Evolutionary conservation across 306 rosid genomes (phyloP).

Genomic region (apple (Malus domestica)): DNA sequence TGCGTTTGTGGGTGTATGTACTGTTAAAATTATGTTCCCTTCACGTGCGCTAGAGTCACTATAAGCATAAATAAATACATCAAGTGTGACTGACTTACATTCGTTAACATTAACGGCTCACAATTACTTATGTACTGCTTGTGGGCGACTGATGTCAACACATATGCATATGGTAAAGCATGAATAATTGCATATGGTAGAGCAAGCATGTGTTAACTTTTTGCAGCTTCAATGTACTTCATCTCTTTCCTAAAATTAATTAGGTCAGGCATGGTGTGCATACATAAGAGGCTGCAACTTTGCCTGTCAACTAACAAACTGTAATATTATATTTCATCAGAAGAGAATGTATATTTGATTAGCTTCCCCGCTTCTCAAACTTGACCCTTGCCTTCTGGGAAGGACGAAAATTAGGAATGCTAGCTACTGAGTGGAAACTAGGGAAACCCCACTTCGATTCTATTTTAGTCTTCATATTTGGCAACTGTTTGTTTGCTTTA

Average conservation of each 20-base stretch:
- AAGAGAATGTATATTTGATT: neutral
- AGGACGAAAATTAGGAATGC: neutral
- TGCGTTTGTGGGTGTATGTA: conserved; percentile 10
- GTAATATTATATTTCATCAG: neutral
- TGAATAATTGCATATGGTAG: neutral
- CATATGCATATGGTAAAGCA: neutral
- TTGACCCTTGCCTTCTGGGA: neutral
- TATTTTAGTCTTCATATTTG: neutral
- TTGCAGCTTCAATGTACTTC: conserved; percentile 1
- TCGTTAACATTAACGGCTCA: neutral
- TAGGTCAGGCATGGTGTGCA: neutral
- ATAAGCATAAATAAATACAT: neutral
- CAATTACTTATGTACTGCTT: neutral
- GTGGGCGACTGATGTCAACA: neutral
- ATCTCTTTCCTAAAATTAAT: neutral
- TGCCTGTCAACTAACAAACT: neutral
- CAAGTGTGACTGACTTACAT: neutral
- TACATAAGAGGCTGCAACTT: neutral
- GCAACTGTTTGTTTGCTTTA: neutral
- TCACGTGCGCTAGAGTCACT: neutral
- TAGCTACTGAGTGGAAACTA: conserved; percentile 37
- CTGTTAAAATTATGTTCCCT: neutral
- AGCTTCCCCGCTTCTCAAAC: neutral
- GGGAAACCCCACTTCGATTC: conserved; percentile 32
- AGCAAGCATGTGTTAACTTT: neutral